phyloP scores from a whole-genome alignment of 768 basidiomycete genomes.

The Tephrocybe sp. region DNA sequence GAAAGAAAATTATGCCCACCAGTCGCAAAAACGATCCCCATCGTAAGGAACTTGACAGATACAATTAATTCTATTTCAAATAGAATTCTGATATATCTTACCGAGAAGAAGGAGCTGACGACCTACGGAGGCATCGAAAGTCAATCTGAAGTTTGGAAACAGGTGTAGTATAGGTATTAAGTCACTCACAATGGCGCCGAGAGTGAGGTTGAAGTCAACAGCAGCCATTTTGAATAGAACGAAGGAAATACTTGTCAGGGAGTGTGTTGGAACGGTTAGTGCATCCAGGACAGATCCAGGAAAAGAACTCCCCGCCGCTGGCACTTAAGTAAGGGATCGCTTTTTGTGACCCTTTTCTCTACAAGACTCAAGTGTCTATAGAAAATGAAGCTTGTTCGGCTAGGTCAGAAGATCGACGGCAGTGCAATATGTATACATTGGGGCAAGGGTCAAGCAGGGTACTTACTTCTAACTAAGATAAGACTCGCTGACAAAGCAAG shows the following conservation, averaged over 20 bases:
- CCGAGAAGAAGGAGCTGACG: constrained; percentile 5
- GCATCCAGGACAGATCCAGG: too few relatives aligned
- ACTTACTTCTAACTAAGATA: too few relatives aligned
- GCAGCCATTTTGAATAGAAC: neutral
- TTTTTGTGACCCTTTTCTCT: too few relatives aligned
- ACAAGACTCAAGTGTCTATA: too few relatives aligned
- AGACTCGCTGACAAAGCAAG: too few relatives aligned
- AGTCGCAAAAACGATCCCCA: neutral
- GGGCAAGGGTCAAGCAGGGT: too few relatives aligned
- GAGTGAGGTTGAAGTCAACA: neutral
- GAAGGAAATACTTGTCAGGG: neutral
- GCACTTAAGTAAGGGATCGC: too few relatives aligned
- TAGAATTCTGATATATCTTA: neutral
- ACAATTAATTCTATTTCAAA: neutral
- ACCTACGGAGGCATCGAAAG: neutral
- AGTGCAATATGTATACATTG: too few relatives aligned
- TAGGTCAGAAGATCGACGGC: too few relatives aligned
- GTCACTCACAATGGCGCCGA: constrained; percentile 4
- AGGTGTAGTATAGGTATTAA: neutral
- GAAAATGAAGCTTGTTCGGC: too few relatives aligned
- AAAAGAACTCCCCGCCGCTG: too few relatives aligned
- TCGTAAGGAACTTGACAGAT: neutral
- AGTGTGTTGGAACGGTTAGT: too few relatives aligned
- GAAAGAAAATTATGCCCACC: neutral
- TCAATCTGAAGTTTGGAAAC: neutral